Percentiles rank a stretch among this genome's conserved stretches.
These are phyloP conservation scores for Suillus luteus DNA, from an alignment of 768 basidiomycete genomes.

Conservation along the genomic window DNA sequence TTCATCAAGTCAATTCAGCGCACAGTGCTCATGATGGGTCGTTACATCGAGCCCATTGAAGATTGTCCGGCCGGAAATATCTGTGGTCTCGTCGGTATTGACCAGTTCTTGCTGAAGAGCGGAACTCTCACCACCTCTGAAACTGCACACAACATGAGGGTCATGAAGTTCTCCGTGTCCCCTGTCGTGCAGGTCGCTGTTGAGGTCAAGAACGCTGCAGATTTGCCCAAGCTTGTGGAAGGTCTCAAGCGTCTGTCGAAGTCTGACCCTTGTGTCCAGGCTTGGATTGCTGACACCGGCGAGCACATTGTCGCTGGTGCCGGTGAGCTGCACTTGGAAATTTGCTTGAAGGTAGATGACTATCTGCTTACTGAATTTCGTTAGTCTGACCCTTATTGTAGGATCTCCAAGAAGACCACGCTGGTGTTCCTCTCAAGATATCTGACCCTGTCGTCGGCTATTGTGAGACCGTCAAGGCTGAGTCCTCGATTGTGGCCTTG, in stretches of 20 bases:
- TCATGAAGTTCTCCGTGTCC: constrained; percentile 99
- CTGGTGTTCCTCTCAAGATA: constrained; percentile 97
- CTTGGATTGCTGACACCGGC: constrained; percentile 88
- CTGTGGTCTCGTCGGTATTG: constrained; percentile 97
- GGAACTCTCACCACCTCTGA: constrained; percentile 98
- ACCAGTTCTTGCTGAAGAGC: constrained; percentile 99
- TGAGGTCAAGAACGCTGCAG: constrained; percentile 99
- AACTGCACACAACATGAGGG: constrained; percentile 99
- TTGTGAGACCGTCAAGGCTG: constrained; percentile 95
- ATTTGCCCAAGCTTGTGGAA: constrained; percentile 99
- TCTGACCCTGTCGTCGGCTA: constrained; percentile 98
- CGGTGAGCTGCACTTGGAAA: constrained; percentile 98
- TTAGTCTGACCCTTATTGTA: constrained; percentile 30
- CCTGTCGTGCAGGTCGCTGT: constrained; percentile 99
- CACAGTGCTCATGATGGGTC: constrained; percentile 99
- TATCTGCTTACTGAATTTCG: neutral
- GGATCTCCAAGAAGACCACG: constrained; percentile 99
- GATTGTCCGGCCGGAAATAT: constrained; percentile 99
- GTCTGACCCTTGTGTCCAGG: constrained; percentile 99
- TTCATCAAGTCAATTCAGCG: constrained; percentile 99
- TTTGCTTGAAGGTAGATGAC: constrained; percentile 86
- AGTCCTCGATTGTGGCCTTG: constrained; percentile 93
- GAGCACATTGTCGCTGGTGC: constrained; percentile 99
- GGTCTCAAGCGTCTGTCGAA: constrained; percentile 99
- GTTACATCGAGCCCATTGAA: constrained; percentile 97